Percentiles rank a stretch among this genome's conserved stretches.
Conservation (phyloP, 805 yeast genomes). For the Candida schatavii region DNA sequence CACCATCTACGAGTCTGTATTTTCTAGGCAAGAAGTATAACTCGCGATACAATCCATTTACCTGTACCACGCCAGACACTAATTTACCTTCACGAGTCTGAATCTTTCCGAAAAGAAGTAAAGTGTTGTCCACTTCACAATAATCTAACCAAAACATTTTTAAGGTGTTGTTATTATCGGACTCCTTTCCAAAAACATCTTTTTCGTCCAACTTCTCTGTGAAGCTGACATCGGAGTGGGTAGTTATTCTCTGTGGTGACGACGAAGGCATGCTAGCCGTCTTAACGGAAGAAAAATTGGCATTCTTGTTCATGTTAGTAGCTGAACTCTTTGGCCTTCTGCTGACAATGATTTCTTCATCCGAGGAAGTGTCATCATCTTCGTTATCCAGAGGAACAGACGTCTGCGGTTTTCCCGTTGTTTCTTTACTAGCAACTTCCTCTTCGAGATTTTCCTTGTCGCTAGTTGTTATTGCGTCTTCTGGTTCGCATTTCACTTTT, state of each 20-base stretch:
- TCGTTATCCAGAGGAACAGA: too few species aligned
- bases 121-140: slow-evolving; percentile 66
- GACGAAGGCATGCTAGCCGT: slow-evolving; percentile 22
- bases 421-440: slow-evolving; percentile 4
- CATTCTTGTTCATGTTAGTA: slow-evolving; percentile 37
- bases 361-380: slow-evolving; percentile 44
- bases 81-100: slow-evolving; percentile 53
- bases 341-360: slow-evolving; percentile 56
- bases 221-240: slow-evolving; percentile 19
- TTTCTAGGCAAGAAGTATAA: slow-evolving; percentile 75
- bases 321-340: slow-evolving; percentile 50
- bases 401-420: slow-evolving; percentile 8
- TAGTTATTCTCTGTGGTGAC: slow-evolving; percentile 18
- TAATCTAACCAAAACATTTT: slow-evolving; percentile 90
- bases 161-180: slow-evolving; percentile 44
- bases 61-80: slow-evolving; percentile 74
- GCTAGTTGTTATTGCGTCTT: not conserved
- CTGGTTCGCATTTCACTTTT: slow-evolving; percentile 4
- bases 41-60: slow-evolving; percentile 67
- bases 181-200: slow-evolving; percentile 17
- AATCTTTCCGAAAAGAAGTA: slow-evolving; percentile 80
- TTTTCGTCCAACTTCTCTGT: slow-evolving; percentile 34
- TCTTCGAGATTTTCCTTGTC: slow-evolving; percentile 5
- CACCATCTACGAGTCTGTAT: slow-evolving; percentile 39
- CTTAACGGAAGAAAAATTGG: slow-evolving; percentile 40